Evolutionary conservation across 352 stramenopile genomes (phyloP).

Genomic region (Globisporangium radiosum): DNA sequence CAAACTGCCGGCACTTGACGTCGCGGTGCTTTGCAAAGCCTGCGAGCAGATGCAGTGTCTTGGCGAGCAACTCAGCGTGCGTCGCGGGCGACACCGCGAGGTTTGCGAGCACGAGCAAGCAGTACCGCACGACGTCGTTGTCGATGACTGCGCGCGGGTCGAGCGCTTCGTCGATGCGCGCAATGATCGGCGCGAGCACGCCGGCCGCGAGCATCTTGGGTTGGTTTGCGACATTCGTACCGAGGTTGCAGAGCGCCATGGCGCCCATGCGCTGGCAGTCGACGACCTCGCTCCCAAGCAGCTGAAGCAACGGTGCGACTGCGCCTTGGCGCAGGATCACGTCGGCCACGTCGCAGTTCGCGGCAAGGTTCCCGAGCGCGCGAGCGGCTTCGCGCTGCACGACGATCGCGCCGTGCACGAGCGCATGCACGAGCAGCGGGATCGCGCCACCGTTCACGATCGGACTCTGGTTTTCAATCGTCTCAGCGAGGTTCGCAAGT

Average conservation of each 20-base stretch:
- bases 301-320: slow-evolving; percentile 75
- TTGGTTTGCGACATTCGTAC: slow-evolving; percentile 93
- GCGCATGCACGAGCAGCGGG: slow-evolving; percentile 72
- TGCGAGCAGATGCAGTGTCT: slow-evolving; percentile 83
- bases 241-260: slow-evolving; percentile 94
- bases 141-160: slow-evolving; percentile 90
- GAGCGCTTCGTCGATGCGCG: slow-evolving; percentile 84
- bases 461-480: slow-evolving; percentile 90
- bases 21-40: slow-evolving; percentile 93
- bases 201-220: slow-evolving; percentile 83
- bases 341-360: slow-evolving; percentile 94
- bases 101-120: slow-evolving; percentile 92
- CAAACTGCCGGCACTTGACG: slow-evolving; percentile 95
- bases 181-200: slow-evolving; percentile 86
- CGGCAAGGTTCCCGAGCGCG: slow-evolving; percentile 91
- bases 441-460: slow-evolving; percentile 89
- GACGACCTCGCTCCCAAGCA: slow-evolving; percentile 86
- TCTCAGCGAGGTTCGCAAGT: slow-evolving; percentile 93
- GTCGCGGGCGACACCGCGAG: slow-evolving; percentile 84
- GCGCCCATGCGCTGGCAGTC: slow-evolving; percentile 93
- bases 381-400: slow-evolving; percentile 92
- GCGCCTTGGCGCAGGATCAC: slow-evolving; percentile 87
- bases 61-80: slow-evolving; percentile 72
- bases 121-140: slow-evolving; percentile 94
- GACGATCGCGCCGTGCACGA: slow-evolving; percentile 66